phyloP scores from a whole-genome alignment of 768 basidiomycete species.

The Tephrocybe sp. region DNA sequence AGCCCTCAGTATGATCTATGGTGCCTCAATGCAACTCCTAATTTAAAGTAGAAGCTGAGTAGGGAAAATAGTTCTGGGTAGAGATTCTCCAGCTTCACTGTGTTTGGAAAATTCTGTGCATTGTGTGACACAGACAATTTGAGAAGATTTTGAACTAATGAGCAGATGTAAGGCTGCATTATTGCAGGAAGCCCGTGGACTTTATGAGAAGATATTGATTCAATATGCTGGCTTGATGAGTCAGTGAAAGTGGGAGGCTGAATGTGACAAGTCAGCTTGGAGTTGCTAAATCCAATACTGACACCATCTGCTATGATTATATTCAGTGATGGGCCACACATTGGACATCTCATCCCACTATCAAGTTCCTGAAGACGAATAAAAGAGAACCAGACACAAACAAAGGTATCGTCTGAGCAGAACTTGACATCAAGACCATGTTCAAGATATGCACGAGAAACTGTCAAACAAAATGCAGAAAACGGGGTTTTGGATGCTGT shows the following conservation, averaged over 20 bases:
- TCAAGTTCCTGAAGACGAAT: slow-evolving; percentile 2
- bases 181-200: slow-evolving; percentile 3
- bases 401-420: slow-evolving; percentile 28
- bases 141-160: not conserved
- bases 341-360: slow-evolving; percentile 19
- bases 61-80: not conserved
- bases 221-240: slow-evolving; percentile 22
- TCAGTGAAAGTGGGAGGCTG: slow-evolving; percentile 26
- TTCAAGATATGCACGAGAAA: slow-evolving; percentile 22
- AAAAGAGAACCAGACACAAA: slow-evolving; percentile 32
- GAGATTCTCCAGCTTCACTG: not conserved
- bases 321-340: slow-evolving; percentile 18
- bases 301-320: slow-evolving; percentile 23
- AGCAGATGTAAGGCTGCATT: not conserved
- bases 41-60: not conserved
- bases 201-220: slow-evolving; percentile 2
- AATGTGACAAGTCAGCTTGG: slow-evolving; percentile 23
- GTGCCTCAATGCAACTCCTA: not conserved
- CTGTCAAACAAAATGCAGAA: slow-evolving; percentile 17
- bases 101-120: not conserved
- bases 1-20: not conserved
- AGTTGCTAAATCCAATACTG: slow-evolving; percentile 20
- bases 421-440: slow-evolving; percentile 16
- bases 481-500: slow-evolving; percentile 37
- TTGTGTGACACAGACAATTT: not conserved